Evolutionary conservation across 2,329 filamentous ascomycete genomes (phyloP), one percentile per base, ranked within the genome.

Genomic region (Colletotrichum sp.): DNA sequence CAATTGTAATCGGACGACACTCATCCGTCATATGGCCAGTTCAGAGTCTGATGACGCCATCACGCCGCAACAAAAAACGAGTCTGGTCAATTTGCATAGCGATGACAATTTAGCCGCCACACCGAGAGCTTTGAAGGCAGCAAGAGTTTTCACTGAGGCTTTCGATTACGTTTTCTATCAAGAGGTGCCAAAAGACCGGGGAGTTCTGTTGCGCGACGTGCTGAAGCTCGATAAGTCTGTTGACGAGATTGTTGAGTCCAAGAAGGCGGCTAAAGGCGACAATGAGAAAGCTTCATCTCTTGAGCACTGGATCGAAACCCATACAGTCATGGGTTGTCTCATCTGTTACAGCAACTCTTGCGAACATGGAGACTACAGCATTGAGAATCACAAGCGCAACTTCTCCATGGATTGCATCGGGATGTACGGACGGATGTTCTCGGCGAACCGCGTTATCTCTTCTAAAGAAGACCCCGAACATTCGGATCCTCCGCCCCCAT

Each of bases 321-420:
- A 92, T 79, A 87, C 87, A 36, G 85, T 90, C 12, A 85, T 92
- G 18, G 89, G 89, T 15, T 92, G 91, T 78, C 82, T 91, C n/a
- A 88, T 92, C 68, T 92, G 91, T 82, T 90, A 88, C 79, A 89
- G 89, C 67, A 89, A 92, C 80, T 91, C 90, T 15, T 92, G 91
- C 75, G 91, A 92, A 79, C 91, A 92, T 77, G 91, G 90, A 62
- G 90, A 92, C 70, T 92, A 91, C 68, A 89, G 90, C 71, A 81
- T 83, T 8, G 88, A 89, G 63, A 87, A 87, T 62, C 81, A 90
- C 75, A 89, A 91, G 79, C 86, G 88, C 39, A 89, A 87, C 5
- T 90, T 92, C 79, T 90, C 89, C 5, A 84, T 91, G n/a, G 87
- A 89, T 48, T 74, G 69, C 59, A 78, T 77, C 26, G 77, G 77